A percentile compares a stretch with the other conserved stretches of the same genome.
These are phyloP conservation scores for Akanthomyces muscarius DNA, from an alignment of 2,329 filamentous ascomycete genomes.

Conservation along the genomic window DNA sequence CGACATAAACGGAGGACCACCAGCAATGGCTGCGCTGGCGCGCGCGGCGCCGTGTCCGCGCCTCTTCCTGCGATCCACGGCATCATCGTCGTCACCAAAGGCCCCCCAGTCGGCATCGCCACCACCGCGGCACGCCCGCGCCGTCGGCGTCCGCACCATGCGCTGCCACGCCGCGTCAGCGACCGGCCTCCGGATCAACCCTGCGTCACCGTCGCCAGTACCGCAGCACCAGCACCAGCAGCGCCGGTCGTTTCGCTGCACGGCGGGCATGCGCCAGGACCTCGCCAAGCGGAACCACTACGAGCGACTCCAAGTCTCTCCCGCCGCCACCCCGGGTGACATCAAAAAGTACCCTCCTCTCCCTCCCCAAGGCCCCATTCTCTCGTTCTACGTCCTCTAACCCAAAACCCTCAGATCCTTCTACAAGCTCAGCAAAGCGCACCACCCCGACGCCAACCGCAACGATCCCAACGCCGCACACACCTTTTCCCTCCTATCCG, in stretches of 20 bases:
- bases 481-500: slow-evolving; percentile 78
- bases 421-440: slow-evolving; percentile 83
- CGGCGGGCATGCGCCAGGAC: slow-evolving; percentile 17
- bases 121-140: not conserved
- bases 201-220: not conserved
- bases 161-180: not conserved
- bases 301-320: slow-evolving; percentile 69
- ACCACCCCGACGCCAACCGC: slow-evolving; percentile 91
- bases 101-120: not conserved
- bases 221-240: slow-evolving; percentile 13
- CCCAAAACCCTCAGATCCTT: slow-evolving; percentile 54
- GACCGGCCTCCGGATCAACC: not conserved
- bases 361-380: slow-evolving; percentile 2
- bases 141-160: not conserved
- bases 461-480: slow-evolving; percentile 65
- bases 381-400: not conserved
- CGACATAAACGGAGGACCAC: not conserved
- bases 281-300: slow-evolving; percentile 64
- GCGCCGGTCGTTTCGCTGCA: slow-evolving; percentile 26
- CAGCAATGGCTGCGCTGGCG: slow-evolving; percentile 5
- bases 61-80: not conserved
- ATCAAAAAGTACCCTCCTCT: slow-evolving; percentile 68
- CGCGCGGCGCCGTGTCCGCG: slow-evolving; percentile 4
- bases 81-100: not conserved
- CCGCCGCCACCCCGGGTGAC: slow-evolving; percentile 65